These are phyloP conservation scores for Prinsepia uniflora DNA, from an alignment of 306 rosid genomes.

Conservation along the genomic window DNA sequence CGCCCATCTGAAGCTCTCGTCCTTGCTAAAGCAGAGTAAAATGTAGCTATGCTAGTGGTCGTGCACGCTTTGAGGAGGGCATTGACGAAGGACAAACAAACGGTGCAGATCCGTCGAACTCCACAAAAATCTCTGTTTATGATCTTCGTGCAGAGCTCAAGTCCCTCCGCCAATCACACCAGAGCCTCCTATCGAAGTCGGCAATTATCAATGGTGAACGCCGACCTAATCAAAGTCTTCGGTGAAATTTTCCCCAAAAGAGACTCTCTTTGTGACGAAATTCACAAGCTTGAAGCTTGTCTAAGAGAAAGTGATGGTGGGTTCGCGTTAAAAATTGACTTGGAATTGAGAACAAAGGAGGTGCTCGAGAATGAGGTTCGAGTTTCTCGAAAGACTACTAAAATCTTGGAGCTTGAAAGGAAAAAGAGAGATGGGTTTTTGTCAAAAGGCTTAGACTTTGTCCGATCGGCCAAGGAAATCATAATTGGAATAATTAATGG, in stretches of 20 bases:
- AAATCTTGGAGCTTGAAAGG: conserved; percentile 40
- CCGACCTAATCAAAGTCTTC: conserved; percentile 18
- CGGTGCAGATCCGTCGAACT: conserved; percentile 14
- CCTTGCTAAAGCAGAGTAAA: too few species aligned
- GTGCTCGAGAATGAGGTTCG: conserved; percentile 28
- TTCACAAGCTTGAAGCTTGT: conserved; percentile 28
- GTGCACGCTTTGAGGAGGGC: too few species aligned
- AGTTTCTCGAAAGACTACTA: conserved; percentile 31
- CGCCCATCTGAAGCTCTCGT: too few species aligned
- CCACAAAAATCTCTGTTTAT: conserved; percentile 16
- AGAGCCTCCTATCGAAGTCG: conserved; percentile 19
- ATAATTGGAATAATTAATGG: conserved; percentile 39
- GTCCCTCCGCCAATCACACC: conserved; percentile 26
- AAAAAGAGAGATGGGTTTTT: conserved; percentile 31
- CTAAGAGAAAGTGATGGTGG: conserved; percentile 34
- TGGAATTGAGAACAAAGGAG: conserved; percentile 20
- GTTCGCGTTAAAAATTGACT: conserved; percentile 24
- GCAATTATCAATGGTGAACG: conserved; percentile 25
- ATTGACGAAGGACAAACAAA: too few species aligned
- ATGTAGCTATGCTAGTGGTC: too few species aligned
- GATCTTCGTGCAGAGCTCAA: conserved; percentile 29
- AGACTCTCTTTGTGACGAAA: conserved; percentile 28
- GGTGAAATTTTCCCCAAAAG: conserved; percentile 30
- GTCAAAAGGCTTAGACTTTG: conserved; percentile 32
- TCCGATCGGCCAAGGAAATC: conserved; percentile 33